phyloP scores from a whole-genome alignment of 306 rosid genomes.

The Vicia faba region DNA sequence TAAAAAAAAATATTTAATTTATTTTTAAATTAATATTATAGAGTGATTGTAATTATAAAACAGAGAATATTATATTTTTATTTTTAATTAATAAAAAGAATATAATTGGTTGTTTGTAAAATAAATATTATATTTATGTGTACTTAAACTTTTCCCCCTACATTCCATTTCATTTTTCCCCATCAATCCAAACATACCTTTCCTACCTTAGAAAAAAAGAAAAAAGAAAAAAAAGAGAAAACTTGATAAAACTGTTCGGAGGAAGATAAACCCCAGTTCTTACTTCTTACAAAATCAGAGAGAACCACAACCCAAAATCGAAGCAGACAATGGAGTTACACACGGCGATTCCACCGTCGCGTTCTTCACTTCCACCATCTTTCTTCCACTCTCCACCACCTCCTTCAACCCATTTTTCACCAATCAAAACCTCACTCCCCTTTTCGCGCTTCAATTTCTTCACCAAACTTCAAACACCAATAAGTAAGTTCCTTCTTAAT shows the following conservation, averaged over 20 bases:
- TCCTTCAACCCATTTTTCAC: conserved; percentile 6
- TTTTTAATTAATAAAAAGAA: no score
- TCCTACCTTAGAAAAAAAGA: no score
- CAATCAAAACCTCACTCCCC: conserved; percentile 35
- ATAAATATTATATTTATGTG: no score
- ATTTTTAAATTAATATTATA: no score
- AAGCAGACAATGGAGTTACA: conserved; percentile 37
- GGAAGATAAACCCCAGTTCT: background rate
- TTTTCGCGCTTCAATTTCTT: conserved; percentile 30
- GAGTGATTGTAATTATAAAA: no score
- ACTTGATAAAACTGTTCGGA: background rate
- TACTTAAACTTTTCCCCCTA: no score
- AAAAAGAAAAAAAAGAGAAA: background rate
- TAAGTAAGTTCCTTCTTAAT: background rate
- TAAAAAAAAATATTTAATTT: no score
- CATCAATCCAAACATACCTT: no score
- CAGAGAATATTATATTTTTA: no score
- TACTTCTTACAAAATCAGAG: background rate
- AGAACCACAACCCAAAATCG: background rate
- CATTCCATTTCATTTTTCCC: no score
- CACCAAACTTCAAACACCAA: background rate
- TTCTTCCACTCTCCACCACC: background rate
- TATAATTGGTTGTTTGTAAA: no score
- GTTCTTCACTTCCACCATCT: conserved; percentile 31
- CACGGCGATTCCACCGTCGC: conserved; percentile 19